Percentiles rank a stretch among this genome's conserved stretches.
phyloP scores from a whole-genome alignment of 2,329 filamentous ascomycete species.

The Beauveria sp. region DNA sequence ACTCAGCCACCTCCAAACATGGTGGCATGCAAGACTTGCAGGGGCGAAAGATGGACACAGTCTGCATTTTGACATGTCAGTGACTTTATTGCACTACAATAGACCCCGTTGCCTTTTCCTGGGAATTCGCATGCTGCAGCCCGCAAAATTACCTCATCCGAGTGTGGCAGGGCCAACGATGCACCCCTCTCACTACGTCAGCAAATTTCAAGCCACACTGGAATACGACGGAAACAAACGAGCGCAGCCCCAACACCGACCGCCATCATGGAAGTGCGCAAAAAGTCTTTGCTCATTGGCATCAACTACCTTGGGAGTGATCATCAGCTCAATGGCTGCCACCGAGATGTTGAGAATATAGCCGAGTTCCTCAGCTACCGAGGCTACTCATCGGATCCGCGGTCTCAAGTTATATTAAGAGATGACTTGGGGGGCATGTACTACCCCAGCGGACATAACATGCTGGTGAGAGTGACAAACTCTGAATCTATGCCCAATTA shows the following conservation, averaged over 20 bases:
- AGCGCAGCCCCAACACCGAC: not conserved
- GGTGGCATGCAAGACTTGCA: too few species aligned
- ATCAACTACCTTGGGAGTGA: constrained; percentile 55
- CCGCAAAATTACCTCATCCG: constrained; percentile 5
- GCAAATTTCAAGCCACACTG: constrained; percentile 4
- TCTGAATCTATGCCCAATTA: constrained; percentile 21
- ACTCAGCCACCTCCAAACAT: too few species aligned
- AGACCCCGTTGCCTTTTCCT: too few species aligned
- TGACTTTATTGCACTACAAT: not conserved
- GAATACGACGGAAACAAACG: not conserved
- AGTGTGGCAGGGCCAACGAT: not conserved
- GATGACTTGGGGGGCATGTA: constrained; percentile 36
- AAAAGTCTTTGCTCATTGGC: constrained; percentile 49
- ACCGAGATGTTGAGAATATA: constrained; percentile 55
- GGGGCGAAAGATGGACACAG: not conserved
- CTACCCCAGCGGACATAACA: constrained; percentile 52
- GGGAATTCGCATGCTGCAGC: not conserved
- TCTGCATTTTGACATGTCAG: not conserved
- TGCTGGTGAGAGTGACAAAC: constrained; percentile 48
- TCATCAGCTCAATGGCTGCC: constrained; percentile 51
- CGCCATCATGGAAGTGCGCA: constrained; percentile 4
- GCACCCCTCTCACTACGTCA: constrained; percentile 1
- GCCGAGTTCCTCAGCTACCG: constrained; percentile 39
- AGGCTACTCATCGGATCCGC: constrained; percentile 7
- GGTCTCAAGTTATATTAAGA: constrained; percentile 10